Base-by-base conservation (phyloP, 352 stramenopile species). In the Phytophthora melonis region DNA sequence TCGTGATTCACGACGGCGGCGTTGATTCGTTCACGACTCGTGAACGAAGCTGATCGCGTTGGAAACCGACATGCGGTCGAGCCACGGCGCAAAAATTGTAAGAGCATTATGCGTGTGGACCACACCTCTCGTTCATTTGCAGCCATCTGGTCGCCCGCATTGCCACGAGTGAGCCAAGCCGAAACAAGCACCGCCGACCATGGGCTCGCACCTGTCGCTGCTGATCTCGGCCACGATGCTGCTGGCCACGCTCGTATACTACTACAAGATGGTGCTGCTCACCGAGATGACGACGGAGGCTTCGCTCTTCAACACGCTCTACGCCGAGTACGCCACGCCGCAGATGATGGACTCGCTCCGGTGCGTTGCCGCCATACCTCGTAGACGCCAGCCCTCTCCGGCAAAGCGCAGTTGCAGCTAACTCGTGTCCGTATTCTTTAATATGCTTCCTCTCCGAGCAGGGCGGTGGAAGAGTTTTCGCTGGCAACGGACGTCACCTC, bases 271-370 rank as follows among this genome's bases (percentile, higher is more conserved):
- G 79, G 84, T 93, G 47, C 70, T 91, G 58, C 86, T 93, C 47
- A 90, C 85, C 13, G 83, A 93, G 78, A 83, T 90, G 65, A 91
- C 82, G 58, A 86, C 84, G 7, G 86, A 93, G 64, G 82, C 83
- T 25, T 83, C 84, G 70, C 80, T 90, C 58, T 93, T 91, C 71
- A 89, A 93, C 74, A 91, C 84, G 70, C 86, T 93, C 52, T 90
- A 93, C 76, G 81, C 86, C 39, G 86, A 93, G 62, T 91, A 88
- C 70, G 79, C 72, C 74, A 89, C 79, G 41, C 75, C 78, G 56
- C 82, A 90, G 50, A 88, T 93, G 70, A 71, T 83, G 39, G 80
- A 89, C 41, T 77, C 86, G 39, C 60, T 91, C 49, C 74, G 82
- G 86, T 93, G 70, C 49, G 45, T 56, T 41, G 34, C 34, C 27